Base-by-base conservation (phyloP, 2,329 filamentous ascomycete species). In the Diaporthe amygdali region DNA sequence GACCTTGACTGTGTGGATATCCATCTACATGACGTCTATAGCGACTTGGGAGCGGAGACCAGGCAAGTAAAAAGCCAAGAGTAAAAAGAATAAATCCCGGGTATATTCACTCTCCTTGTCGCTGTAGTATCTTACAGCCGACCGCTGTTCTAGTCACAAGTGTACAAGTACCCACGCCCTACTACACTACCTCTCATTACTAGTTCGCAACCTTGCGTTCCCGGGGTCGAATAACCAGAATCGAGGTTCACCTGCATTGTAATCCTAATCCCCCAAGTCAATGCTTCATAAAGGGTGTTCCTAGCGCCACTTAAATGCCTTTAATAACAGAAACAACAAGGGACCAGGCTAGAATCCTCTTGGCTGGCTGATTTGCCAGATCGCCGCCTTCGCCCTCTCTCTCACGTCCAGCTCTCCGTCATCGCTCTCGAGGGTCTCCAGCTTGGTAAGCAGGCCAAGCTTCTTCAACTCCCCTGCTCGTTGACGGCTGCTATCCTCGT, bases 381-480 rank as follows among this genome's bases (percentile, higher is more conserved):
- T 82, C 0, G 94, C 95, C 52, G 90, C 92, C 83, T 95, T 97
- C 1, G 94, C 94, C 74, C 94, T 85, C 83, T 98, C 94, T 66
- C 92, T 86, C 27, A 97, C 93, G 80, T 97, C 94, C 70, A 96
- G 81, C 77, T 97, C 94, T 2, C 85, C 81, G 81, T 98, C 96
- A 73, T 89, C 82, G 78, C 89, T 82, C 75, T 84, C 83, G 77
- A 94, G 81, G 73, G 82, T 84, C 78, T 90, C 86, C 74, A 96
- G 85, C 75, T 90, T 92, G 39, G 88, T 85, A 67, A 92, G 84
- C 74, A 95, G 92, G 0, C 94, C 94, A 32, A 96, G 81, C 67
- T 89, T 88, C 78, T 90, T 89, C 54, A 99, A 85, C 78, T 93
- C 91, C 15, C 83, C 79, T 0, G 91, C 92, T 66, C 96, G 88